Conservation (phyloP, 169 alveolate genomes). For the Plasmodium adleri region DNA sequence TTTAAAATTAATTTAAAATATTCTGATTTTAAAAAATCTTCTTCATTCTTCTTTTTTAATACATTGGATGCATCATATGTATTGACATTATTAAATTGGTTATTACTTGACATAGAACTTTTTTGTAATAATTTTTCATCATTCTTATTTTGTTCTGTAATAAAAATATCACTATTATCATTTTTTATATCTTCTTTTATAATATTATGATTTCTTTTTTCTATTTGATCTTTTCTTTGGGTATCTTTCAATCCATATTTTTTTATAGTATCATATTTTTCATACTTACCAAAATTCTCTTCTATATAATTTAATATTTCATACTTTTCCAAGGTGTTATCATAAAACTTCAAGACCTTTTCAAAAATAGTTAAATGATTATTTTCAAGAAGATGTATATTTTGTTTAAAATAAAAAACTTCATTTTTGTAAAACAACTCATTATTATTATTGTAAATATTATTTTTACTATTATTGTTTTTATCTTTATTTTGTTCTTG, state of each 20-base stretch:
- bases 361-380: slow-evolving; percentile 64
- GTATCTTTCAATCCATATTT: background rate
- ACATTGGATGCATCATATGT: background rate
- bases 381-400: slow-evolving; percentile 47
- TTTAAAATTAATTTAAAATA: slow-evolving; percentile 25
- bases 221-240: background rate
- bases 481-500: slow-evolving; percentile 1
- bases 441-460: background rate
- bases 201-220: background rate
- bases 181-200: background rate
- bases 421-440: slow-evolving; percentile 46
- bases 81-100: background rate
- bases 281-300: slow-evolving; percentile 12
- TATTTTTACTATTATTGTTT: too few species aligned
- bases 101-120: background rate
- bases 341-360: slow-evolving; percentile 59
- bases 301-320: slow-evolving; percentile 58
- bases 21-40: slow-evolving; percentile 27
- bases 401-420: slow-evolving; percentile 61
- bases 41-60: background rate
- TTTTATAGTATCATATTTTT: background rate
- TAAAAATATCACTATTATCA: background rate
- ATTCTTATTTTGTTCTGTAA: background rate
- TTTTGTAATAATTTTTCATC: background rate
- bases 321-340: slow-evolving; percentile 31